Base-by-base conservation (phyloP, 345 rosid genomes). In the Salix arbutifolia region DNA sequence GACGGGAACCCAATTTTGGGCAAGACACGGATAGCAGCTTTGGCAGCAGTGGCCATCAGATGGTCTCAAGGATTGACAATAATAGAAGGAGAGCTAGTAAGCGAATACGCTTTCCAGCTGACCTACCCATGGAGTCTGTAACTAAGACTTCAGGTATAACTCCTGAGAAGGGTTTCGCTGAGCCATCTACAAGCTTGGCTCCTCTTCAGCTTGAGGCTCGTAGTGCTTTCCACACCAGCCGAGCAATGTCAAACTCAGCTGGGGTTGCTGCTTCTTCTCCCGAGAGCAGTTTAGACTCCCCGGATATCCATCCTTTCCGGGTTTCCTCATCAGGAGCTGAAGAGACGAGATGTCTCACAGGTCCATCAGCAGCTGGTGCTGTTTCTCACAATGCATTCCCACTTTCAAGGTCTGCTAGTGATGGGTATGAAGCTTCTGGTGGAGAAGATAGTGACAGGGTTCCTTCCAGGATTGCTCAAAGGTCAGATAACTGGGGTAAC, bases 401-500 rank as follows among this genome's bases (percentile, higher is more conserved):
- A n/a, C 79, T 93, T 62, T 91, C 95, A 16, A 93, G 97, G 84
- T 93, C 99, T 48, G 86, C 96, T 69, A 96, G 97, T 71, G 97
- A 96, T 73, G 99, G 97, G 8, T 93, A 93, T 33, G 99, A 96
- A 84, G 95, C 99, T 18, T 96, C 99, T 17, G 97, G 97, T 26
- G 99, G 99, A 30, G 99, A 96, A 85, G 99, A 96, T 76, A 96
- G 99, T 44, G 99, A 93, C 78, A 87, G 90, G 77, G 93, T 93
- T 78, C 92, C 99, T 77, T 85, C 91, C 19, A 88, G 99, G 83
- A 82, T 83, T 69, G 83, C 87, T 61, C 88, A 92, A 69, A 91
- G 90, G 79, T 84, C 97, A 33, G 78, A 84, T 21, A 86, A 87
- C 87, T 88, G 93, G 96, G 87, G 82, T 65, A 87, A 82, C 74